These are phyloP conservation scores for Diaporthe ilicicola DNA, from an alignment of 2,329 filamentous ascomycete genomes.

Conservation along the genomic window DNA sequence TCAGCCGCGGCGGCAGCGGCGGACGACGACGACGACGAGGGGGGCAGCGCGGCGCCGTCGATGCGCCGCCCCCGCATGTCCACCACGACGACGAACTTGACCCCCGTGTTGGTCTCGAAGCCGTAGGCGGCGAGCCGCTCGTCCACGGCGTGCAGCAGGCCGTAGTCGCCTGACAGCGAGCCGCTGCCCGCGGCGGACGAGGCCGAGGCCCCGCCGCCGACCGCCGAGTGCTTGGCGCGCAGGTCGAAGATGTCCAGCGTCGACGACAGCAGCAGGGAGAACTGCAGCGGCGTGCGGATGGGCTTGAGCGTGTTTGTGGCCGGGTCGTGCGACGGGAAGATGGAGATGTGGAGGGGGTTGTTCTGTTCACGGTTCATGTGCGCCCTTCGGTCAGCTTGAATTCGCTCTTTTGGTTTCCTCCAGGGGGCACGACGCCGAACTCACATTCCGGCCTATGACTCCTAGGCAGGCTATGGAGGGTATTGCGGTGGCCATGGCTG, in stretches of 20 bases:
- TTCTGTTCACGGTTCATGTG: constrained; percentile 67
- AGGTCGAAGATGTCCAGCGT: constrained; percentile 95
- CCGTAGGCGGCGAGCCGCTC: constrained; percentile 94
- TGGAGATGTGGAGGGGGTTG: constrained; percentile 91
- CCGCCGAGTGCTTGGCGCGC: constrained; percentile 67
- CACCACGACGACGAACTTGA: constrained; percentile 89
- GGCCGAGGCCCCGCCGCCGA: constrained; percentile 40
- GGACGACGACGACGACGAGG: constrained; percentile 10
- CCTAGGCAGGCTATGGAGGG: constrained; percentile 93
- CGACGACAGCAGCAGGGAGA: constrained; percentile 88
- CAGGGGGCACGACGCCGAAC: constrained; percentile 37
- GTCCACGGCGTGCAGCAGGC: constrained; percentile 91
- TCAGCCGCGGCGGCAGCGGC: constrained; percentile 43
- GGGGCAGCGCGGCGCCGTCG: constrained; percentile 39
- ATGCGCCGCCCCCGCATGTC: constrained; percentile 82
- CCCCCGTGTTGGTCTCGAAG: constrained; percentile 94
- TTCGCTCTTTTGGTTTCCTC: background rate
- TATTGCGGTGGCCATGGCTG: constrained; percentile 65
- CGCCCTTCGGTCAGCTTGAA: background rate
- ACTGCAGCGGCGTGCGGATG: constrained; percentile 81
- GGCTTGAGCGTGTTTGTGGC: constrained; percentile 58
- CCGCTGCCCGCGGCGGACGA: constrained; percentile 28
- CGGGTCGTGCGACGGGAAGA: constrained; percentile 80
- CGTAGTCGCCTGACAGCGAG: constrained; percentile 81
- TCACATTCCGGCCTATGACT: constrained; percentile 90